A percentile compares a stretch with the other conserved stretches of the same genome.
These are phyloP conservation scores for Babesia divergens DNA, from an alignment of 169 alveolate genomes.

Conservation along the genomic window DNA sequence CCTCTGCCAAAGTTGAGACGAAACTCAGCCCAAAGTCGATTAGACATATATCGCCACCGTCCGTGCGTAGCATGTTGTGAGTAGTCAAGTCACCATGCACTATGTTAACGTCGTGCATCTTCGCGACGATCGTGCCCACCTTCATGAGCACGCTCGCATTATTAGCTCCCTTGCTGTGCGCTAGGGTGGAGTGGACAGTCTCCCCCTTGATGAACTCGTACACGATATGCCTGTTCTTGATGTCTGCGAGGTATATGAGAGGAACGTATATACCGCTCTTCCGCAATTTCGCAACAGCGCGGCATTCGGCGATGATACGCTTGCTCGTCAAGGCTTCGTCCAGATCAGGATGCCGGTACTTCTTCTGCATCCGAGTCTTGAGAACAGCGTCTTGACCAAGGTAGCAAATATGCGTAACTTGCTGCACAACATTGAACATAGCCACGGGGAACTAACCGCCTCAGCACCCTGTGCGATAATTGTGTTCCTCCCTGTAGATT, in stretches of 20 bases:
- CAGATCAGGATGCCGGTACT: conserved; percentile 66
- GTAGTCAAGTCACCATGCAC: conserved; percentile 79
- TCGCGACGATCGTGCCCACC: conserved; percentile 66
- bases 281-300: conserved; percentile 59
- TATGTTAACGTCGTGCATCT: conserved; percentile 73
- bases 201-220: conserved; percentile 69
- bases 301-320: conserved; percentile 66
- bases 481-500: background rate
- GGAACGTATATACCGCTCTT: conserved; percentile 70
- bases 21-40: conserved; percentile 74
- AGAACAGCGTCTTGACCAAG: conserved; percentile 66
- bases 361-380: conserved; percentile 60
- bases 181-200: conserved; percentile 45
- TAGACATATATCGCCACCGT: conserved; percentile 54
- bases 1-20: conserved; percentile 71
- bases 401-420: conserved; percentile 6
- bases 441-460: conserved; percentile 14
- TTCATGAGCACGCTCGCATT: conserved; percentile 6
- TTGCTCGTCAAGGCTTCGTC: conserved; percentile 61
- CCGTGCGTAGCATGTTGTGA: conserved; percentile 62
- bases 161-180: conserved; percentile 24
- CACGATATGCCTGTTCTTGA: conserved; percentile 55
- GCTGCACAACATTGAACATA: background rate
- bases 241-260: conserved; percentile 67
- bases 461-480: conserved; percentile 63